Conservation (phyloP, 768 basidiomycete genomes). For the Hemileccinum rubropunctum region DNA sequence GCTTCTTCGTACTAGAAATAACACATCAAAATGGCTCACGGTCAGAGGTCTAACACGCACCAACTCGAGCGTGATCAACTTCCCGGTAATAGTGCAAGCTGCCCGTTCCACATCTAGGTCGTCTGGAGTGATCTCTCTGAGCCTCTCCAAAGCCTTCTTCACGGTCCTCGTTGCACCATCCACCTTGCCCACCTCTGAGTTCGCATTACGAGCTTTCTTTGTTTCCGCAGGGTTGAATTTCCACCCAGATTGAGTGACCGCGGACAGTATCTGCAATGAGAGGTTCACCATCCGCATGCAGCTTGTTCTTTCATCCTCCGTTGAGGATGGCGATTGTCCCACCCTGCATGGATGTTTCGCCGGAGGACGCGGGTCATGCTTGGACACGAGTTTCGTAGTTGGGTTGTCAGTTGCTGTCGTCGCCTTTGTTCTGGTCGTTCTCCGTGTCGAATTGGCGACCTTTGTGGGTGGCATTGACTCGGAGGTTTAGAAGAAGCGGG, state of each 20-base stretch:
- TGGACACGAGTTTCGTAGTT: conserved; percentile 23
- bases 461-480: conserved; percentile 18
- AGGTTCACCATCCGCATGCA: conserved; percentile 67
- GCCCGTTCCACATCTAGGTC: conserved; percentile 72
- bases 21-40: background rate
- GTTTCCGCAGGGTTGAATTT: conserved; percentile 36
- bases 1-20: conserved; percentile 53
- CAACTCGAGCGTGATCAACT: conserved; percentile 66
- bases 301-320: conserved; percentile 38
- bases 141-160: conserved; percentile 40
- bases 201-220: conserved; percentile 17
- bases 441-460: conserved; percentile 1
- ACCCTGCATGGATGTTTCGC: conserved; percentile 20
- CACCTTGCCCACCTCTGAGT: conserved; percentile 33
- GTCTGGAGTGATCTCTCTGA: conserved; percentile 45
- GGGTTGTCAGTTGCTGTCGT: conserved; percentile 1
- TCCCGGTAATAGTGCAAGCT: conserved; percentile 63
- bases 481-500: background rate
- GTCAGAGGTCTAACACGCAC: conserved; percentile 41
- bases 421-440: conserved; percentile 12
- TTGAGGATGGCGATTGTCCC: background rate
- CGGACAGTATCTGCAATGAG: conserved; percentile 56
- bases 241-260: conserved; percentile 57
- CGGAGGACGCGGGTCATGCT: conserved; percentile 23
- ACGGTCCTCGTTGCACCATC: conserved; percentile 36